Evolutionary conservation across 2,329 filamentous ascomycete genomes (phyloP), one percentile per base, ranked within the genome.

Genomic region (Fusarium pseudoanthophilum): DNA sequence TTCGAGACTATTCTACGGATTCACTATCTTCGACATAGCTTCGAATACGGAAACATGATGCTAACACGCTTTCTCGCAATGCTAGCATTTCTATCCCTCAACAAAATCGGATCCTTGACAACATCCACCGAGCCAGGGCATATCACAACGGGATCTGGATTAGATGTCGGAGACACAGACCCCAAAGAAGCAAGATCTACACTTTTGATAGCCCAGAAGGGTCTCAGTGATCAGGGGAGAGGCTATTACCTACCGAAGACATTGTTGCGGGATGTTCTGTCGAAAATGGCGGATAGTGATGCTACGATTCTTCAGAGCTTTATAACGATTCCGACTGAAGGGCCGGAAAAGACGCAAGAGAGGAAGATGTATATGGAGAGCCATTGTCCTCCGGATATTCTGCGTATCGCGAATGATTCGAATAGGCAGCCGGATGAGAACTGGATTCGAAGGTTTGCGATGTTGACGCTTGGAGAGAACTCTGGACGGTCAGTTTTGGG

Each of bases 1-100:
- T 64, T 72, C 7, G 69, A 72, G 36, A 64, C 67, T 1, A n/a
- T 72, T 5, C 18, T 71, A 7, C 63, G 67, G 1, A 71, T 72
- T 7, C 64, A 71, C 28, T 61, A 71, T 28, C 49, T 71, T 2
- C 59, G 68, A 1, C 68, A 72, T 7, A 67, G 69, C 8, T 71
- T 71, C 6, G 58, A 58, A 30, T 51, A 36, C 8, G 58, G 53
- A 8, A 71, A 68, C 13, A 61, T 60, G 63, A 64, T 72, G 63
- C 7, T 72, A 1, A 58, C 63, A 1, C 43, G 43, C 1, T 72
- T 71, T 2, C 63, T 72, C 5, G n/a, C 42, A 1, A 58, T 71
- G 52, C 40, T 72, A 2, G 68, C 48, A 4, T 64, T 56, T 11
- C 28, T 55, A 5, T 39, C 67, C 1, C 24, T 72, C 0, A 40